phyloP scores from a whole-genome alignment of 2,329 filamentous ascomycete genomes.

The Ascocoryne sarcoides region DNA sequence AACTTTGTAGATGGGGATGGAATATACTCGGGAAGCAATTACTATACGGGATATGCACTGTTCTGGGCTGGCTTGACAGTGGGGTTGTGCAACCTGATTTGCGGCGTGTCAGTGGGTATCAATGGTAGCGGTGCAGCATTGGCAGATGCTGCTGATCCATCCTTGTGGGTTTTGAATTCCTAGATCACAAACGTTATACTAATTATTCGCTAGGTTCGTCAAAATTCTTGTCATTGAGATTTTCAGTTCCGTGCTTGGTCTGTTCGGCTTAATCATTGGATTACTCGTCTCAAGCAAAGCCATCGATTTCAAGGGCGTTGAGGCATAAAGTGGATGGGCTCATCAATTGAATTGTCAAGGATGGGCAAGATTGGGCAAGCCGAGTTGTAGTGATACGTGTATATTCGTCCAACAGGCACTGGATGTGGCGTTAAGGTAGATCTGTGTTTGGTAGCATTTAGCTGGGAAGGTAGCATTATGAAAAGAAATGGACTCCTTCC shows the following conservation, averaged over 20 bases:
- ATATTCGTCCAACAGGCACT: neutral
- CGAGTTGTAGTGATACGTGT: neutral
- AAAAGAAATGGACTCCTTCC: too few relatives aligned
- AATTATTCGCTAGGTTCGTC: constrained; percentile 61
- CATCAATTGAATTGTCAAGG: neutral
- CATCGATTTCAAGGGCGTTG: constrained; percentile 47
- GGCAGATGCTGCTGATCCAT: constrained; percentile 87
- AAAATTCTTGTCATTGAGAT: constrained; percentile 99
- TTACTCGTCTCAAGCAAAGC: constrained; percentile 82
- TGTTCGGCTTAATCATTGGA: constrained; percentile 94
- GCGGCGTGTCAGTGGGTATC: constrained; percentile 93
- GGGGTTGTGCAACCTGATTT: constrained; percentile 90
- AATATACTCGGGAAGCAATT: constrained; percentile 66
- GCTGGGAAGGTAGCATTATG: too few relatives aligned
- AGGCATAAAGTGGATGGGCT: neutral
- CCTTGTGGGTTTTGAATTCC: constrained; percentile 53
- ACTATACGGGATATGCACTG: constrained; percentile 89
- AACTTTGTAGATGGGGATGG: constrained; percentile 53
- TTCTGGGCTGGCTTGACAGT: constrained; percentile 97
- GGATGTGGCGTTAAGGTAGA: neutral
- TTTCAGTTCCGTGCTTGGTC: constrained; percentile 92
- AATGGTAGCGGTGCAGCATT: constrained; percentile 95
- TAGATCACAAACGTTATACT: neutral
- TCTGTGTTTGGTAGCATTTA: neutral
- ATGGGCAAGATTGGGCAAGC: neutral